Evolutionary conservation across 352 stramenopile species (phyloP).

Genomic region (Phytophthora tubulina): DNA sequence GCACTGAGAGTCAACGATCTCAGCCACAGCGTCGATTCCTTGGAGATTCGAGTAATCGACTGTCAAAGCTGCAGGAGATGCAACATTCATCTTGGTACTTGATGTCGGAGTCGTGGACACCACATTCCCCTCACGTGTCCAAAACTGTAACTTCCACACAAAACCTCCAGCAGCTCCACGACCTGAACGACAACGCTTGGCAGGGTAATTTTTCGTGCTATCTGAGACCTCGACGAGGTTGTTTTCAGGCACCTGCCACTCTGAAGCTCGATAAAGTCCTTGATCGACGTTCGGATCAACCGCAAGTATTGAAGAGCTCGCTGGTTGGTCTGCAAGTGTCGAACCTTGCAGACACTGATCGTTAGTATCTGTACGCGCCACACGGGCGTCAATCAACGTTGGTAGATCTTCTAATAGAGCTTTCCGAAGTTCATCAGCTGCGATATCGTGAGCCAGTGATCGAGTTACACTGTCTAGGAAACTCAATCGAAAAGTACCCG

Average conservation of each 20-base stretch:
- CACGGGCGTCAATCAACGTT: constrained; percentile 70
- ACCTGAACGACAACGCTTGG: constrained; percentile 89
- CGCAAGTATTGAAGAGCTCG: constrained; percentile 44
- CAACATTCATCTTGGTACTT: constrained; percentile 34
- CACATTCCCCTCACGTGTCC: constrained; percentile 86
- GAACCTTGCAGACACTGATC: constrained; percentile 67
- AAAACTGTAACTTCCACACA: constrained; percentile 94
- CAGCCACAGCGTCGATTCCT: constrained; percentile 61
- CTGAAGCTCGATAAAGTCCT: constrained; percentile 48
- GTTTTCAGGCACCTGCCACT: constrained; percentile 69
- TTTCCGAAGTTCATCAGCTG: constrained; percentile 62
- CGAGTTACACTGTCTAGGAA: constrained; percentile 75
- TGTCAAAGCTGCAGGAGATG: constrained; percentile 48
- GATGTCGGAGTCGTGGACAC: constrained; percentile 83
- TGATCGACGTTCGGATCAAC: constrained; percentile 29
- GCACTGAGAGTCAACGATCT: constrained; percentile 71
- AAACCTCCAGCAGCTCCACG: constrained; percentile 81
- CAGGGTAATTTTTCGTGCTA: constrained; percentile 56
- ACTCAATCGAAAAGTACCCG: constrained; percentile 83
- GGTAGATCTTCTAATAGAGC: constrained; percentile 58
- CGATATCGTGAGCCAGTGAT: constrained; percentile 74
- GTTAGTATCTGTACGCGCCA: constrained; percentile 75
- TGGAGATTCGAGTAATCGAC: constrained; percentile 53
- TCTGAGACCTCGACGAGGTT: constrained; percentile 47
- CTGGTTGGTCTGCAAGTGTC: constrained; percentile 62